Conservation (phyloP, 2,329 filamentous ascomycete species). For the Fusarium sp. region DNA sequence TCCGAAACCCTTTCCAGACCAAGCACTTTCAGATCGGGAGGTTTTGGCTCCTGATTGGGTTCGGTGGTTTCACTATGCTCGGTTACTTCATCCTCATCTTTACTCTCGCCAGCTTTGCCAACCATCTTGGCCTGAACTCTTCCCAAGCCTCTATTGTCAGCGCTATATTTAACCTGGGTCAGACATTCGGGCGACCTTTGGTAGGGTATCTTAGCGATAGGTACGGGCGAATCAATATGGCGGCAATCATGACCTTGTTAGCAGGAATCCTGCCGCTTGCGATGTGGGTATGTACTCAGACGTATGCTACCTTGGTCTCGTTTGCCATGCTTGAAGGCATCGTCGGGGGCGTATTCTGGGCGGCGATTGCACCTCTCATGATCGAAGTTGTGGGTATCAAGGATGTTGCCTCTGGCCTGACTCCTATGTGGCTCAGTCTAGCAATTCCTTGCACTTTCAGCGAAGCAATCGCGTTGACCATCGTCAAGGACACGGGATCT, state of each 20-base stretch:
- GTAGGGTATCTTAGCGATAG: background rate
- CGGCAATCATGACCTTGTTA: background rate
- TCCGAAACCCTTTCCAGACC: background rate
- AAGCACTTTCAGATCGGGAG: background rate
- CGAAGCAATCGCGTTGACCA: background rate
- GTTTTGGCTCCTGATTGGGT: background rate
- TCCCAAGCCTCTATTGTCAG: background rate
- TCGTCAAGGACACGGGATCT: background rate
- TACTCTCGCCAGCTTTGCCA: background rate
- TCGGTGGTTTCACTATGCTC: background rate
- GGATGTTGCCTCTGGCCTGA: background rate
- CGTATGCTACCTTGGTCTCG: too few relatives aligned
- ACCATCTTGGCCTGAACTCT: background rate
- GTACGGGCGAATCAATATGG: background rate
- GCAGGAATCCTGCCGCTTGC: background rate
- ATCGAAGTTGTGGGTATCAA: background rate
- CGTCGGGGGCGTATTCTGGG: background rate
- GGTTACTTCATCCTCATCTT: background rate
- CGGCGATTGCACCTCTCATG: background rate
- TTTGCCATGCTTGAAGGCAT: too few relatives aligned
- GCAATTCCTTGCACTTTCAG: background rate
- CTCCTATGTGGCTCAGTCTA: background rate
- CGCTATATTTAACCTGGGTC: background rate
- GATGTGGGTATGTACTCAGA: background rate
- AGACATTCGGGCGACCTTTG: background rate